Base-by-base conservation (phyloP, 192 early-diverging fungal genomes). In the Rhizophagus clarus region DNA sequence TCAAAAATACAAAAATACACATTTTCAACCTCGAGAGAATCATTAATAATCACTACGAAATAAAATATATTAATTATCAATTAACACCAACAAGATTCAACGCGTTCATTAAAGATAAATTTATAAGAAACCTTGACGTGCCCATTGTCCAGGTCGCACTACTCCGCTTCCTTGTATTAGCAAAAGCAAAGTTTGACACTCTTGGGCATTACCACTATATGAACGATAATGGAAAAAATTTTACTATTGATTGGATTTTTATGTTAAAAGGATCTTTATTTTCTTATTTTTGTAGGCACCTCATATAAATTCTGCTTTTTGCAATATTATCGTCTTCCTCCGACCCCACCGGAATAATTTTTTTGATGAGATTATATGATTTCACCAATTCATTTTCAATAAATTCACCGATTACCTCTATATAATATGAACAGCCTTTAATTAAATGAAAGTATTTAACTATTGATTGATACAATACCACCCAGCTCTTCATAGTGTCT, bases 81-180 rank as follows among this genome's bases (percentile, higher is more conserved):
- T 28, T 71, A 71, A 42, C 22, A 15, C 40, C 4, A 74, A 28
- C 15, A 56, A 56, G 17, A 22, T 22, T 56, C 6, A 56, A 56
- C 51, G 51, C 51, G 51, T 56, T 22, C 7, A 56, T 22, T 22
- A 22, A 22, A 56, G 17, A 56, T 56, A 56, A 20, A 56, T 56
- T 22, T 22, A 56, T 22, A 56, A 56, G 51, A 56, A 51, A 79
- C 77, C 77, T 79, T 68, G 63, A 15, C 82, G 73, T 26, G 80
- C 72, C 82, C 82, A 83, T 72, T 83, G 82, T n/a, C 82, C 82
- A 22, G 82, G 79, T 5, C 82, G 80, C 11, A 83, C 80, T 14
- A 51, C 80, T 22, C 82, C 82, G 64, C 73, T 70, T 62, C 82
- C 82, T 72, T 83, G 82, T 4, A 83, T 67, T 11, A 83, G 28